Conservation (phyloP, 495 filamentous ascomycete genomes). For the Amphirosellinia nigrospora region DNA sequence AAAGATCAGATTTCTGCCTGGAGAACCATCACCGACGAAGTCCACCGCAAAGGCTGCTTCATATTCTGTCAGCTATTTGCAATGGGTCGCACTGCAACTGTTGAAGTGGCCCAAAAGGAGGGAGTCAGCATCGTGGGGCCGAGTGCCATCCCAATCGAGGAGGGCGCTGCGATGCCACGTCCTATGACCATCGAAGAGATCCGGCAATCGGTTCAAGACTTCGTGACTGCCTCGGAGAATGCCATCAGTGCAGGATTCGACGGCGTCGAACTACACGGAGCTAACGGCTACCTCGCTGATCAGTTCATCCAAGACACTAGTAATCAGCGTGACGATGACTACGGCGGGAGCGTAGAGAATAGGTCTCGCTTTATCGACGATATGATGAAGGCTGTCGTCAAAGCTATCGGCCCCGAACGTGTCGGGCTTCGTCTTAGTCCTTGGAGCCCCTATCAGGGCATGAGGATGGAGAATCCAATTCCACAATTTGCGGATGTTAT, state of each 20-base stretch:
- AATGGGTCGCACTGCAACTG: constrained; percentile 39
- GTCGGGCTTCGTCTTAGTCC: constrained; percentile 68
- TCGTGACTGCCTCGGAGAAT: constrained; percentile 61
- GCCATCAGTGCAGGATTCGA: constrained; percentile 73
- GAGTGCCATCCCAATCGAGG: constrained; percentile 52
- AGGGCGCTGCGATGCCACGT: constrained; percentile 50
- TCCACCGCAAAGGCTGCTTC: constrained; percentile 65
- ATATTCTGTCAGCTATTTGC: constrained; percentile 69
- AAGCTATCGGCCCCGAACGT: constrained; percentile 65
- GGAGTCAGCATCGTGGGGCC: constrained; percentile 49
- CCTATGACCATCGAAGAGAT: constrained; percentile 64
- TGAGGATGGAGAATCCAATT: constrained; percentile 57
- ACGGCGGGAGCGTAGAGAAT: constrained; percentile 72
- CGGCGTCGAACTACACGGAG: constrained; percentile 74
- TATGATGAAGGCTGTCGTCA: constrained; percentile 60
- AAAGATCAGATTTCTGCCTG: constrained; percentile 62
- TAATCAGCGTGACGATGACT: constrained; percentile 69
- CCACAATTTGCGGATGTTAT: constrained; percentile 64
- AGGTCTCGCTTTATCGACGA: constrained; percentile 65
- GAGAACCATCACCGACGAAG: constrained; percentile 63
- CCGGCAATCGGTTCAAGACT: constrained; percentile 53
- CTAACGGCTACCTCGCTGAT: constrained; percentile 76
- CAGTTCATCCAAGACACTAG: constrained; percentile 69
- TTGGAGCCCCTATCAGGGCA: constrained; percentile 65
- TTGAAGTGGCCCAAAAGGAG: constrained; percentile 41